These are phyloP conservation scores for Thamnidium elegans DNA, from an alignment of 192 early-diverging fungal species.

Conservation along the genomic window DNA sequence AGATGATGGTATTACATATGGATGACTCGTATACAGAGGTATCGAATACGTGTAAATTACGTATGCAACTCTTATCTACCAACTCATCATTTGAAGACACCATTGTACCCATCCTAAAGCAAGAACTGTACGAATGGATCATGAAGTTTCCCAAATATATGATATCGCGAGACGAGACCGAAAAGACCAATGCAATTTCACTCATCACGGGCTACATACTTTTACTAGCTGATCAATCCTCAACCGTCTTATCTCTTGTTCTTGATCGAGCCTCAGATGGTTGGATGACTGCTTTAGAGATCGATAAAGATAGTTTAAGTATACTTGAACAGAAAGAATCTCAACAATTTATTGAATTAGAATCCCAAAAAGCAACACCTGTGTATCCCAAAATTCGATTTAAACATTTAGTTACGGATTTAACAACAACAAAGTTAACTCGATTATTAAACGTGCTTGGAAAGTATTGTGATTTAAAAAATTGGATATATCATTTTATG, in stretches of 20 bases:
- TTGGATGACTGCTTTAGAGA: constrained; percentile 37
- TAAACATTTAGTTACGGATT: constrained; percentile 29
- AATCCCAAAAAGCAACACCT: background rate
- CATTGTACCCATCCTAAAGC: constrained; percentile 37
- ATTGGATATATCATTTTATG: constrained; percentile 37
- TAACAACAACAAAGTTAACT: constrained; percentile 12
- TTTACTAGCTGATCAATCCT: constrained; percentile 28
- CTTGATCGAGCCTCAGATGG: constrained; percentile 32
- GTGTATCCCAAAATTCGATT: constrained; percentile 30
- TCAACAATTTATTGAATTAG: constrained; percentile 18
- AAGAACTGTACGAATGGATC: constrained; percentile 34
- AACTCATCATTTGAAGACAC: constrained; percentile 8
- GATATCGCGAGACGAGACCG: constrained; percentile 31
- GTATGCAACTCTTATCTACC: constrained; percentile 15
- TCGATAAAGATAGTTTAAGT: constrained; percentile 29
- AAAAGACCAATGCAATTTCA: constrained; percentile 32
- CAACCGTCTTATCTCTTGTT: constrained; percentile 28
- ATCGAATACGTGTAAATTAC: constrained; percentile 12
- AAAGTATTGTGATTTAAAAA: constrained; percentile 20
- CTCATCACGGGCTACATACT: constrained; percentile 33
- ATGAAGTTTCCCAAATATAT: constrained; percentile 34
- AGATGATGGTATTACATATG: constrained; percentile 37
- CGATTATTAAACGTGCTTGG: constrained; percentile 33
- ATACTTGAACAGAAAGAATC: constrained; percentile 31
- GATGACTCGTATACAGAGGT: constrained; percentile 38